Evolutionary conservation across 1,284 basidiomycete species (phyloP).

Genomic region (Athelia psychrophila): DNA sequence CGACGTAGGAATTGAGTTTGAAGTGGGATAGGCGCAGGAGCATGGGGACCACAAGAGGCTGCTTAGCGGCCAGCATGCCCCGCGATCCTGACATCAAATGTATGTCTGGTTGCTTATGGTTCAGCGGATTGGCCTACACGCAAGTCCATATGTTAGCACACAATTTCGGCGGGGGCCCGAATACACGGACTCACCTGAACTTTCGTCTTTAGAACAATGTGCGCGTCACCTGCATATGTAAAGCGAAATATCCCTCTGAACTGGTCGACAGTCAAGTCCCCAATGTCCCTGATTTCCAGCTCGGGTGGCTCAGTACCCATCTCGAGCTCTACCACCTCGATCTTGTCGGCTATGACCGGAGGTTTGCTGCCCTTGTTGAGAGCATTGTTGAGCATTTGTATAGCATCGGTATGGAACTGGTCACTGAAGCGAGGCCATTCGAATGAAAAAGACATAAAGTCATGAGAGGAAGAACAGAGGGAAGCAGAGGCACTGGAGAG

Average conservation of each 20-base stretch:
- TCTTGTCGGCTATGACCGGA: slow-evolving; percentile 95
- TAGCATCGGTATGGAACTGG: slow-evolving; percentile 91
- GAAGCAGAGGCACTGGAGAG: too few relatives aligned
- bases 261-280: slow-evolving; percentile 93
- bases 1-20: slow-evolving; percentile 93
- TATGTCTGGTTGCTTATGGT: slow-evolving; percentile 84
- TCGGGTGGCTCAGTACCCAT: slow-evolving; percentile 99
- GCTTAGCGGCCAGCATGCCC: slow-evolving; percentile 89
- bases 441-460: slow-evolving; percentile 92
- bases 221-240: slow-evolving; percentile 94
- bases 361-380: slow-evolving; percentile 98
- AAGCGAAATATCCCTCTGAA: slow-evolving; percentile 97
- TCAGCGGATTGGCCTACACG: slow-evolving; percentile 87
- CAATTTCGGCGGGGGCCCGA: slow-evolving; percentile 1
- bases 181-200: slow-evolving; percentile 71
- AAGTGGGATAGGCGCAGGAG: slow-evolving; percentile 94
- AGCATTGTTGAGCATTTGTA: slow-evolving; percentile 90
- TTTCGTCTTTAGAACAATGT: slow-evolving; percentile 94
- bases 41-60: slow-evolving; percentile 97
- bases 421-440: slow-evolving; percentile 97
- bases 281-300: slow-evolving; percentile 96
- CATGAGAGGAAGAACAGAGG: slow-evolving; percentile 4
- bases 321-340: slow-evolving; percentile 95
- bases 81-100: slow-evolving; percentile 71
- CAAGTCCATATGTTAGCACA: slow-evolving; percentile 6